phyloP scores from a whole-genome alignment of 78 protist species.

The Emiliania huxleyi region DNA sequence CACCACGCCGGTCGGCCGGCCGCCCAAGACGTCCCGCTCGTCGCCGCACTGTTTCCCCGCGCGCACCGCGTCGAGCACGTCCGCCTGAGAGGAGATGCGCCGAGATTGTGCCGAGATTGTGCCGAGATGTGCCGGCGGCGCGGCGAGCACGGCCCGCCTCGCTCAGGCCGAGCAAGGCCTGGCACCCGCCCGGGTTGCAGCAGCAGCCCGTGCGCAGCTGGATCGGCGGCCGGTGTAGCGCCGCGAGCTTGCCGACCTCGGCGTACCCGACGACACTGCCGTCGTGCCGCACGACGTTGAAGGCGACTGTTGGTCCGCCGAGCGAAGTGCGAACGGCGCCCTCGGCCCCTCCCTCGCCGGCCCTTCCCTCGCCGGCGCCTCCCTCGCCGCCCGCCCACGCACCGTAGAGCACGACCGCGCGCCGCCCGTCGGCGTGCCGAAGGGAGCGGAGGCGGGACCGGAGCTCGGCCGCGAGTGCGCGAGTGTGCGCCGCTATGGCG shows the following conservation, averaged over 20 bases:
- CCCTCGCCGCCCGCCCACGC: neutral
- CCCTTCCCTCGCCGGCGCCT: neutral
- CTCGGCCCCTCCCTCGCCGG: neutral
- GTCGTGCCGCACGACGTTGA: slow-evolving; percentile 51
- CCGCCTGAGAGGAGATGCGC: no score
- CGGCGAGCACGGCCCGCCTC: no score
- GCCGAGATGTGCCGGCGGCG: no score
- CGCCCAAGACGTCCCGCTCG: neutral
- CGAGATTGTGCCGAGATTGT: no score
- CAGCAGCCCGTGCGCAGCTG: slow-evolving; percentile 74
- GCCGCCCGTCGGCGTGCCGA: slow-evolving; percentile 38
- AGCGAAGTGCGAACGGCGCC: neutral
- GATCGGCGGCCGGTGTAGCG: slow-evolving; percentile 36
- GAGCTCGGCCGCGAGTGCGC: slow-evolving; percentile 38
- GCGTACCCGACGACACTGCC: slow-evolving; percentile 65
- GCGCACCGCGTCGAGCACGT: slow-evolving; percentile 30
- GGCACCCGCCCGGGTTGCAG: slow-evolving; percentile 91
- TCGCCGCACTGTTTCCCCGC: slow-evolving; percentile 67
- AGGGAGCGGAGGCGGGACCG: slow-evolving; percentile 16
- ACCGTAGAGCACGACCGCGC: slow-evolving; percentile 46
- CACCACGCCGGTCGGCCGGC: slow-evolving; percentile 70
- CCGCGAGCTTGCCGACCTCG: slow-evolving; percentile 63
- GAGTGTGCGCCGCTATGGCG: slow-evolving; percentile 42
- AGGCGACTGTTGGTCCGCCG: slow-evolving; percentile 56
- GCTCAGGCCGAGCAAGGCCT: slow-evolving; percentile 49